Evolutionary conservation across 495 filamentous ascomycete species (phyloP).

Genomic region (Sordaria brevicollis): DNA sequence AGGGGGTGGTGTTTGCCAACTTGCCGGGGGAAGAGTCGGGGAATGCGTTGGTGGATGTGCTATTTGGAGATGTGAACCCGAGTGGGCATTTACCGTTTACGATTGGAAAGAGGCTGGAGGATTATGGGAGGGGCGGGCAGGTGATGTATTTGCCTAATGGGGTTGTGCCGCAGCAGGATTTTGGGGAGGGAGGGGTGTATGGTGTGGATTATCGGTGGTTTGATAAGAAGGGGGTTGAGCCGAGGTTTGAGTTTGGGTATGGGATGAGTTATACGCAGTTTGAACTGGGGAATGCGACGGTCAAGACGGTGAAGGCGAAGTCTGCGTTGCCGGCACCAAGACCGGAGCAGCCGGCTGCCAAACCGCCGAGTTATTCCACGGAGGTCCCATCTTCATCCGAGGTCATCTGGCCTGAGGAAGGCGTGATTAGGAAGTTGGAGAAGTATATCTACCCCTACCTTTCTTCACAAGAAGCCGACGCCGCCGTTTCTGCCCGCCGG

Average conservation of each 20-base stretch:
- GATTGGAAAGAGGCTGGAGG: constrained; percentile 65
- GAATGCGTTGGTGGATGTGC: constrained; percentile 69
- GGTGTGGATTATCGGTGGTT: constrained; percentile 92
- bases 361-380: constrained; percentile 52
- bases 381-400: constrained; percentile 46
- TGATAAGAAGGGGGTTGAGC: constrained; percentile 57
- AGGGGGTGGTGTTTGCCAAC: constrained; percentile 76
- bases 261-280: constrained; percentile 78
- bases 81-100: constrained; percentile 87
- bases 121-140: constrained; percentile 73
- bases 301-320: constrained; percentile 46
- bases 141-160: constrained; percentile 67
- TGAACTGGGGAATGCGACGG: constrained; percentile 48
- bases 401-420: constrained; percentile 53
- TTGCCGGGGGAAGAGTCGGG: constrained; percentile 88
- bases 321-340: constrained; percentile 51
- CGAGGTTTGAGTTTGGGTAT: constrained; percentile 70
- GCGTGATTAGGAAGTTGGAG: constrained; percentile 28
- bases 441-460: constrained; percentile 93
- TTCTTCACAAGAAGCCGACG: constrained; percentile 13
- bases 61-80: constrained; percentile 79
- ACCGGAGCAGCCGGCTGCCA: constrained; percentile 38
- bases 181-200: constrained; percentile 64
- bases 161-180: constrained; percentile 71
- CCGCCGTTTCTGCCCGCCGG: not conserved